Evolutionary conservation across 1,284 basidiomycete species (phyloP), one percentile per base, ranked within the genome.

Genomic region (Malassezia arunalokei): DNA sequence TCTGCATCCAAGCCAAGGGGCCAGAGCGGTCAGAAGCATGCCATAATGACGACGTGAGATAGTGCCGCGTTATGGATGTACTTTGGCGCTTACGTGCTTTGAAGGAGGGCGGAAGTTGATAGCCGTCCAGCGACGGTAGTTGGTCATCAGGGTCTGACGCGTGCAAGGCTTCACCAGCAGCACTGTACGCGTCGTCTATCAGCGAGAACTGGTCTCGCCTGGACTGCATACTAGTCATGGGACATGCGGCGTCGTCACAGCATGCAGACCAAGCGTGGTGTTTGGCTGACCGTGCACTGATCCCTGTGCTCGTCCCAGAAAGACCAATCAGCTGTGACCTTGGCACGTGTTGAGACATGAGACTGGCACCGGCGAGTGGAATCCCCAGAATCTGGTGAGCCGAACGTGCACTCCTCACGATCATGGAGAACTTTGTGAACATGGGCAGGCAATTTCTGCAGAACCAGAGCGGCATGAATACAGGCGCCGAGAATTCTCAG

Each of bases 351-450:
- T 24, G 20, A 24, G 20, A 24, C 20, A 4, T 24, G 20, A 2
- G 20, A 24, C 2, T 24, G 20, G 20, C 20, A 24, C 20, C 20
- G 4, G 20, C 20, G 20, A 24, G 20, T 24, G 20, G 20, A 4
- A 24, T 2, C 20, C 20, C 20, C 20, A 24, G 20, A 24, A 24
- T 2, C 20, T 24, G 20, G 20, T 24, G 20, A 24, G 20, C 20
- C 20, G 20, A 24, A 24, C 4, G 20, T 17, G 28, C 14, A 24
- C 20, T 2, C 20, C 20, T 17, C 7, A 39, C 14, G 42, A 55
- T 9, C 38, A 55, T 55, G 53, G 53, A 55, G 43, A 55, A 55
- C 53, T 55, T 55, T 38, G 53, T 55, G 32, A 49, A 50, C 27
- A 50, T 55, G 47, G 53, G 53, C 20, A 27, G 35, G 30, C 38